phyloP scores from a whole-genome alignment of 1,284 basidiomycete species.

The Ustilago tritici region DNA sequence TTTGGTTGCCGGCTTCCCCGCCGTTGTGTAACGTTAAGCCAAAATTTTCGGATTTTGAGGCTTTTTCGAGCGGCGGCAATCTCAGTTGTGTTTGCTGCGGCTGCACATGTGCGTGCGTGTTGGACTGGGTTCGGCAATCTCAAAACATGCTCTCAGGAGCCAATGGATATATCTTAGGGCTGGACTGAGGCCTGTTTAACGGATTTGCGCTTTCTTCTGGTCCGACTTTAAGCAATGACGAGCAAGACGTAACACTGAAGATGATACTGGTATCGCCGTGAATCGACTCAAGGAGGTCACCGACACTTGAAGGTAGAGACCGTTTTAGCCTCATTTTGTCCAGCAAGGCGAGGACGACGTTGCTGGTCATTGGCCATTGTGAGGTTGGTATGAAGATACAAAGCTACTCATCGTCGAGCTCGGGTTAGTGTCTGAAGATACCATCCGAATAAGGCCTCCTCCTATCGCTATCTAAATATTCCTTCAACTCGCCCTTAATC shows the following conservation, averaged over 20 bases:
- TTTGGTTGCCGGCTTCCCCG: constrained; percentile 26
- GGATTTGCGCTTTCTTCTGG: background rate
- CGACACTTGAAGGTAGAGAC: no score
- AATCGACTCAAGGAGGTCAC: background rate
- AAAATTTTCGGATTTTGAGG: background rate
- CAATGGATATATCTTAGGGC: constrained; percentile 3
- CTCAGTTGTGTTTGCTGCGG: background rate
- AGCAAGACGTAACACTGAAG: background rate
- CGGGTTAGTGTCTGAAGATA: constrained; percentile 73
- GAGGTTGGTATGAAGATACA: background rate
- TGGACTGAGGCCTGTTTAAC: background rate
- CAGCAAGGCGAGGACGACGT: no score
- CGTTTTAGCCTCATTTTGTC: no score
- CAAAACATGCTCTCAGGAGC: background rate
- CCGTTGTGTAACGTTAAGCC: background rate
- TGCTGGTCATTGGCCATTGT: no score
- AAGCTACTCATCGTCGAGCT: constrained; percentile 70
- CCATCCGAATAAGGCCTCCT: constrained; percentile 71
- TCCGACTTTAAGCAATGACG: background rate
- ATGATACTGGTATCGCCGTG: background rate
- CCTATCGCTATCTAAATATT: constrained; percentile 72
- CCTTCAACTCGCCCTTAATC: constrained; percentile 69
- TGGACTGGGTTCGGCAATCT: constrained; percentile 16
- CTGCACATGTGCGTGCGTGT: background rate
- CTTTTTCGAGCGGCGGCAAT: constrained; percentile 5